These are phyloP conservation scores for Hypoxylon rickii DNA, from an alignment of 495 filamentous ascomycete species.

Conservation along the genomic window DNA sequence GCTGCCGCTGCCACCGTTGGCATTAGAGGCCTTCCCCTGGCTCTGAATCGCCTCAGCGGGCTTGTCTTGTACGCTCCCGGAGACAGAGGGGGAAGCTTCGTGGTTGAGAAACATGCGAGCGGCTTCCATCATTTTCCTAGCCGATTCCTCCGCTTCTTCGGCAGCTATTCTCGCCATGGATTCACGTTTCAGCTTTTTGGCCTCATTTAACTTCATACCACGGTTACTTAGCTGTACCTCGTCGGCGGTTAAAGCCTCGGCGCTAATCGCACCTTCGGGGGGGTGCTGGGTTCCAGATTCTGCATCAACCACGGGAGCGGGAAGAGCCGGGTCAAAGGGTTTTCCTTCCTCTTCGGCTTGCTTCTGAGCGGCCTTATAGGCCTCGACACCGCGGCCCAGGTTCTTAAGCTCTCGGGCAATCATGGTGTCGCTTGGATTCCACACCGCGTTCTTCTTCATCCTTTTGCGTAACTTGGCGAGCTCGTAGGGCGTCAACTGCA, in stretches of 20 bases:
- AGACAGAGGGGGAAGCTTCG: conserved; percentile 36
- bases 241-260: conserved; percentile 54
- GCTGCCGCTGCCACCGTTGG: background rate
- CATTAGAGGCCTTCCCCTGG: conserved; percentile 18
- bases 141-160: conserved; percentile 67
- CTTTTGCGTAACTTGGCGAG: conserved; percentile 89
- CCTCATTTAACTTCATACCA: conserved; percentile 90
- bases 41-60: conserved; percentile 24
- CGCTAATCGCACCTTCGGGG: conserved; percentile 55
- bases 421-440: conserved; percentile 96
- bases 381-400: conserved; percentile 75
- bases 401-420: conserved; percentile 82
- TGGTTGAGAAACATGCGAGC: conserved; percentile 56
- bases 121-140: conserved; percentile 58
- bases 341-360: conserved; percentile 69
- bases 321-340: conserved; percentile 58
- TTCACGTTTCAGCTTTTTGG: conserved; percentile 88
- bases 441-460: conserved; percentile 99
- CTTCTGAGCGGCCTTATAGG: conserved; percentile 70
- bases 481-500: conserved; percentile 86
- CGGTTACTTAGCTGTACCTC: conserved; percentile 72
- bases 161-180: conserved; percentile 68
- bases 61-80: conserved; percentile 33
- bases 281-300: conserved; percentile 51
- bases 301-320: conserved; percentile 50